phyloP scores from a whole-genome alignment of 176 grass and related monocot species.

The Raddia guianensis region DNA sequence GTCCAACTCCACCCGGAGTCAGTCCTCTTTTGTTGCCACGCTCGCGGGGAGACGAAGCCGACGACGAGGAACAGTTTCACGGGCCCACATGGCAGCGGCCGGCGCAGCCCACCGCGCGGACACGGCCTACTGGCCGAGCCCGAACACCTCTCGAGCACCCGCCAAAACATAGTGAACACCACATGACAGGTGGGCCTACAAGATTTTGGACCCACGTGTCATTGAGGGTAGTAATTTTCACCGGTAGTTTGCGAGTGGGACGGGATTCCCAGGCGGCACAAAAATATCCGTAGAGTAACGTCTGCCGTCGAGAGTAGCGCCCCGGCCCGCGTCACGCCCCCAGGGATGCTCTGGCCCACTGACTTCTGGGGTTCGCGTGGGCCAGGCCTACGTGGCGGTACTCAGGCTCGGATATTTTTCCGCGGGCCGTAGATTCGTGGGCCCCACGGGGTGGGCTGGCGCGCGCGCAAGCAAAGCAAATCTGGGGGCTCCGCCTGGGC shows the following conservation, averaged over 20 bases:
- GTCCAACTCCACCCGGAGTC: conserved; percentile 11
- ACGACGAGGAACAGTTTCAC: conserved; percentile 28
- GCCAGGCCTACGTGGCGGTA: not conserved
- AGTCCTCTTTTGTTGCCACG: conserved; percentile 26
- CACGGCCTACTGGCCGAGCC: not conserved
- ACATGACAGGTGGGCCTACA: not conserved
- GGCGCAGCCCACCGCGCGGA: not conserved
- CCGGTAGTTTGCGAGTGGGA: not conserved
- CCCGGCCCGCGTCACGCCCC: not conserved
- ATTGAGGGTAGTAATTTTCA: fast-evolving
- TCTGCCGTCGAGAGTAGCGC: not conserved
- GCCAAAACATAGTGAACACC: not conserved
- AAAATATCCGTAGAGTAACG: conserved; percentile 33
- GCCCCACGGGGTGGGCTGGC: not conserved
- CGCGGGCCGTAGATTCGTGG: not conserved
- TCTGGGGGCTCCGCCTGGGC: not conserved
- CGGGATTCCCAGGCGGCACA: too few species aligned
- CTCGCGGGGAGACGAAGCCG: not conserved
- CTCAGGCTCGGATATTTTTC: not conserved
- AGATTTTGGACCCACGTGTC: fast-evolving
- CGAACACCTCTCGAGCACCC: not conserved
- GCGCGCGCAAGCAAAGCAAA: not conserved
- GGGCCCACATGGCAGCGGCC: not conserved
- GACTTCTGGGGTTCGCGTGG: not conserved
- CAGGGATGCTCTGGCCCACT: not conserved